Evolutionary conservation across 208 protist species (phyloP).

Genomic region (Trypanosoma cruzi): DNA sequence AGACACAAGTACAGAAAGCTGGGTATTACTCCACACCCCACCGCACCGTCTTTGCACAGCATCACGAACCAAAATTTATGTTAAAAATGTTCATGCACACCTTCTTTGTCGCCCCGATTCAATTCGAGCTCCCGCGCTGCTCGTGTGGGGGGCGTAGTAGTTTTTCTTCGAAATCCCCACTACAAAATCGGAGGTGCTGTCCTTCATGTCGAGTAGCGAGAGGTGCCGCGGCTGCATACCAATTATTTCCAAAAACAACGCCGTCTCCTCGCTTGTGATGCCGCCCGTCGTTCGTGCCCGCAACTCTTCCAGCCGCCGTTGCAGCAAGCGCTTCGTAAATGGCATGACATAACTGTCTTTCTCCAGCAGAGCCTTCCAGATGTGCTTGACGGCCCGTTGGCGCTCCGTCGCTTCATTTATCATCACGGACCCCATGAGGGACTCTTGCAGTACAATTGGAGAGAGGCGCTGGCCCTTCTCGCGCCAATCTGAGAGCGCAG

Average conservation of each 20-base stretch:
- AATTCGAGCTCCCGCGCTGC: background rate
- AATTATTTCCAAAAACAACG: constrained; percentile 53
- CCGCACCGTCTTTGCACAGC: background rate
- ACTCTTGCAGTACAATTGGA: constrained; percentile 85
- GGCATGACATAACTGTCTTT: constrained; percentile 89
- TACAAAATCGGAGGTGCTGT: constrained; percentile 85
- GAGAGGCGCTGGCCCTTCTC: constrained; percentile 38
- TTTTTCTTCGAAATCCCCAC: constrained; percentile 80
- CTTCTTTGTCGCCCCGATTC: background rate
- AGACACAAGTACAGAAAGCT: background rate
- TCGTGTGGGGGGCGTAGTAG: constrained; percentile 43
- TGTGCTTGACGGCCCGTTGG: constrained; percentile 29
- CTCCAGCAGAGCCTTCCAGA: constrained; percentile 58
- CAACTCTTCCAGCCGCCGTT: constrained; percentile 44
- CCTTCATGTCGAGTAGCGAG: constrained; percentile 86
- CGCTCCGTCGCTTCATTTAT: constrained; percentile 36
- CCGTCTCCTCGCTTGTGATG: constrained; percentile 27
- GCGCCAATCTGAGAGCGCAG: constrained; percentile 49
- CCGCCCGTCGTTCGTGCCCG: constrained; percentile 7
- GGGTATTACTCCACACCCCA: background rate
- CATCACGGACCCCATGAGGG: constrained; percentile 68
- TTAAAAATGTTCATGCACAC: constrained; percentile 3
- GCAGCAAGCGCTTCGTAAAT: constrained; percentile 71
- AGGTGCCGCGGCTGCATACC: constrained; percentile 65
- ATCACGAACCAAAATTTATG: background rate